Evolutionary conservation across 2,329 filamentous ascomycete genomes (phyloP).

Genomic region (Raffaelea deltoideospora): DNA sequence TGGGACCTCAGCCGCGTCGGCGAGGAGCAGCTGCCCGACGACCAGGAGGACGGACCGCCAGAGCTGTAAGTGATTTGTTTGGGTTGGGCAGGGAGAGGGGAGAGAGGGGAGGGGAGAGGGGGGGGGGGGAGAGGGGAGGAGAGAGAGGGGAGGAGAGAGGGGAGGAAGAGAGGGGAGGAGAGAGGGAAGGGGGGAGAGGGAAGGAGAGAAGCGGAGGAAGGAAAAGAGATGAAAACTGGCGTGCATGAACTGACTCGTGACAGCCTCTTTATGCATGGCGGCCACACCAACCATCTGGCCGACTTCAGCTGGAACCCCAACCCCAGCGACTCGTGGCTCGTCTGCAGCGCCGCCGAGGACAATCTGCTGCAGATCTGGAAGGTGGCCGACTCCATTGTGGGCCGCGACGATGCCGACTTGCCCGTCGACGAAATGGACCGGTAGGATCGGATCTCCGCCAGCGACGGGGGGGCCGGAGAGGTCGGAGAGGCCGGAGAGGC

Average conservation of each 20-base stretch:
- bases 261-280: slow-evolving; percentile 94
- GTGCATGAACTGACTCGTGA: no score
- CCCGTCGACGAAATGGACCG: slow-evolving; percentile 63
- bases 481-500: no score
- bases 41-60: slow-evolving; percentile 85
- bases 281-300: slow-evolving; percentile 89
- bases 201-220: no score
- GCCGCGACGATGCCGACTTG: slow-evolving; percentile 60
- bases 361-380: slow-evolving; percentile 95
- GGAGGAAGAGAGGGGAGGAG: no score
- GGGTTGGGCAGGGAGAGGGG: no score
- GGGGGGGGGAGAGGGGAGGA: no score
- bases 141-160: no score
- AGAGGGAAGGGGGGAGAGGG: no score
- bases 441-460: slow-evolving; percentile 24
- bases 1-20: slow-evolving; percentile 91
- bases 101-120: no score
- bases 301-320: slow-evolving; percentile 98
- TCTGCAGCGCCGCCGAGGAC: slow-evolving; percentile 90
- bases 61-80: slow-evolving; percentile 58
- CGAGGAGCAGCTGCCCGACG: slow-evolving; percentile 87
- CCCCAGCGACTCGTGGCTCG: slow-evolving; percentile 87
- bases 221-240: no score
- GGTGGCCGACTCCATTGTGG: slow-evolving; percentile 67
- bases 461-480: no score